These are phyloP conservation scores for Globisporangium rhizosaccharum DNA, from an alignment of 352 stramenopile genomes.

Conservation along the genomic window DNA sequence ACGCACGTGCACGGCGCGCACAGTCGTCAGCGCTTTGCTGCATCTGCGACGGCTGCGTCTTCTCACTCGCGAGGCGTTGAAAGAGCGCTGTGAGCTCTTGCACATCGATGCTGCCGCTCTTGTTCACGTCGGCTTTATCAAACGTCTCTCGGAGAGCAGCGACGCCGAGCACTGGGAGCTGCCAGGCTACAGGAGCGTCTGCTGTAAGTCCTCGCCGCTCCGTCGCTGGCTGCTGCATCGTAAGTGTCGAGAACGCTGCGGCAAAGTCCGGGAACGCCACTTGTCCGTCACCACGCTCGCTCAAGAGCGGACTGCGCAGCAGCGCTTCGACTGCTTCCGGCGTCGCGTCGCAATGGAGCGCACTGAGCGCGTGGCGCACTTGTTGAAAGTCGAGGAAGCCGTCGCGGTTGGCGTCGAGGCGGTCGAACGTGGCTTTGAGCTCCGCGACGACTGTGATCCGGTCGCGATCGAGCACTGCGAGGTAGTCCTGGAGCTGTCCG, in stretches of 20 bases:
- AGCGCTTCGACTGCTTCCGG: conserved; percentile 30
- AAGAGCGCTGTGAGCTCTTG: conserved; percentile 27
- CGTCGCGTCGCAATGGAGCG: conserved; percentile 26
- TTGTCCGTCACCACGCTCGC: conserved; percentile 14
- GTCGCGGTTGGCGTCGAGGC: conserved; percentile 52
- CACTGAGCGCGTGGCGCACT: conserved; percentile 34
- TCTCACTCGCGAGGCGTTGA: conserved; percentile 23
- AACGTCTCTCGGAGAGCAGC: conserved; percentile 34
- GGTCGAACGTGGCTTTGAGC: conserved; percentile 69
- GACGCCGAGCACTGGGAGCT: conserved; percentile 41
- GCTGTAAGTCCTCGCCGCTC: conserved; percentile 9
- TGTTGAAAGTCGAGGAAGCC: conserved; percentile 49
- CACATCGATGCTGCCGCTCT: conserved; percentile 34
- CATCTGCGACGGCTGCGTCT: conserved; percentile 3
- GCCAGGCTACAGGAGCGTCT: not conserved
- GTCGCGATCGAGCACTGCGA: conserved; percentile 64
- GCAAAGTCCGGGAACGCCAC: conserved; percentile 54
- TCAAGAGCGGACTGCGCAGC: conserved; percentile 25
- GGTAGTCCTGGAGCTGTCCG: conserved; percentile 65
- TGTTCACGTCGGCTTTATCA: conserved; percentile 28
- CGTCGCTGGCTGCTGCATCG: conserved; percentile 38
- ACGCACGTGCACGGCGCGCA: conserved; percentile 25
- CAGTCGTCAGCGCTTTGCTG: conserved; percentile 6
- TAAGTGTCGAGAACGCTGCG: conserved; percentile 46
- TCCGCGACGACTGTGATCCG: conserved; percentile 54